Conservation (phyloP, 331 rosid genomes). For the Malus hybrid region DNA sequence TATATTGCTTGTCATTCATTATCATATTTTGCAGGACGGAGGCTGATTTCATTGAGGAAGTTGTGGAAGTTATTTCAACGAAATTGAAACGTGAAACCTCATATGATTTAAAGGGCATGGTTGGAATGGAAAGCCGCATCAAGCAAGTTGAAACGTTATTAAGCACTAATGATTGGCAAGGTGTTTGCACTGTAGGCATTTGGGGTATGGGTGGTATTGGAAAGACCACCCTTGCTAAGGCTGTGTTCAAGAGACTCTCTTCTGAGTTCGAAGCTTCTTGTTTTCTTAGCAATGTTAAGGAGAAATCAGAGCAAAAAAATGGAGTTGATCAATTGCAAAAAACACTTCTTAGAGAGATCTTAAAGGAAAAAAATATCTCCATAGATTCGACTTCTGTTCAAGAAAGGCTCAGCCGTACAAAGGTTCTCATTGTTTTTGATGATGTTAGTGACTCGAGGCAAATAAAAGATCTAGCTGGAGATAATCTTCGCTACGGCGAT, state of each 20-base stretch:
- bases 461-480: not conserved
- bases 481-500: no score
- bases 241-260: not conserved
- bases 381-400: not conserved
- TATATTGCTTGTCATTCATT: not conserved
- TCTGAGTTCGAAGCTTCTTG: not conserved
- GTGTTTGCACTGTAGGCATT: not conserved
- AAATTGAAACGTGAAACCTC: not conserved
- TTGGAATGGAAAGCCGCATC: not conserved
- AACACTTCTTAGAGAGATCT: not conserved
- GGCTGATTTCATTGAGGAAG: not conserved
- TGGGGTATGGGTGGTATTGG: conserved; percentile 15
- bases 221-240: conserved; percentile 5
- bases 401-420: not conserved
- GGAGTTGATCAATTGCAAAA: not conserved
- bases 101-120: not conserved
- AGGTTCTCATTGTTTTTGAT: not conserved
- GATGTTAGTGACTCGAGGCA: not conserved
- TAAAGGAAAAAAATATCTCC: not conserved
- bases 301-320: not conserved
- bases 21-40: conserved; percentile 6
- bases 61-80: not conserved
- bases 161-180: not conserved
- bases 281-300: not conserved
- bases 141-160: not conserved